Evolutionary conservation across 2,329 filamentous ascomycete genomes (phyloP), one percentile per base, ranked within the genome.

Genomic region (Aspergillaceae sp.): DNA sequence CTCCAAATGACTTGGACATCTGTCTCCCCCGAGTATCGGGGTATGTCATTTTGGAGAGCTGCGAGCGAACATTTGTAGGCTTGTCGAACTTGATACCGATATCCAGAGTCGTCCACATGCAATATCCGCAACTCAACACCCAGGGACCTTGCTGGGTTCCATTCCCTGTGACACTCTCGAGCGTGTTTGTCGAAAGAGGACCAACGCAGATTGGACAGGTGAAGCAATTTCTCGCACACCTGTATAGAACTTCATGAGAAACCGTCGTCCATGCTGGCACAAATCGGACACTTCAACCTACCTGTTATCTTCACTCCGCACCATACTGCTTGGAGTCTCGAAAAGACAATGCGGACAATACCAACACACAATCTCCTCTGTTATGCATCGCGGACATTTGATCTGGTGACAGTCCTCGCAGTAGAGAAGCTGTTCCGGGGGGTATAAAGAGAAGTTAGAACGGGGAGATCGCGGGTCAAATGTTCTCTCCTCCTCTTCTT

Each of bases 321-420:
- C 80, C 60, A 88, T 89, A 61, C 87, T 94, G 65, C 86, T 94
- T 4, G 91, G 89, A 30, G 95, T 91, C 68, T 98, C 92, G 60
- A 98, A 97, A 47, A 98, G 71, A 64, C 92, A 98, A 64, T 82
- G 91, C 4, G 92, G 92, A 60, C 92, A 98, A 68, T 87, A 98
- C 76, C 89, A 96, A 45, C 87, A 92, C 41, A 94, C 83, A 46
- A 95, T 89, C 70, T 98, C 92, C 63, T 98, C 92, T 41, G 84
- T 80, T 45, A 94, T 86, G 62, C 92, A 98, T 70, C 89, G 78
- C 4, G 88, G 87, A 64, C 92, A 98, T 56, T 92, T 86, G 51
- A 97, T 94, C 67, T 95, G 86, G 64, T 94, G 88, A 66, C 92
- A 98, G 65, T 97, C 92, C 63, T 95, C 91, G 73, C 92, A 98